Conservation (phyloP, 768 basidiomycete species). For the Lactarius hengduanensis region DNA sequence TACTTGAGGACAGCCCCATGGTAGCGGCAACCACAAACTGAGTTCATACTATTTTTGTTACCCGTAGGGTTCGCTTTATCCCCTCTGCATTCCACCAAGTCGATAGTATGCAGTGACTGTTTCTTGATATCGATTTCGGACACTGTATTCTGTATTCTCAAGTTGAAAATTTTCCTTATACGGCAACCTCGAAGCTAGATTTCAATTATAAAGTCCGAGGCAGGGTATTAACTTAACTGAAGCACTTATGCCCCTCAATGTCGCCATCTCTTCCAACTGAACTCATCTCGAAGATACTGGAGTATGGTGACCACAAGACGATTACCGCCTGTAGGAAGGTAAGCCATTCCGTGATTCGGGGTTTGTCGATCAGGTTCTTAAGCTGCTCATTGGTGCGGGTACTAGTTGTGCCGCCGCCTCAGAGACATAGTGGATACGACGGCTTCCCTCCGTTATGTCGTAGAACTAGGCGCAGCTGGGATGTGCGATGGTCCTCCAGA, state of each 20-base stretch:
- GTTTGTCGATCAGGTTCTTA: neutral
- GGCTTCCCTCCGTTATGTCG: conserved; percentile 3
- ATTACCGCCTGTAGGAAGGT: conserved; percentile 9
- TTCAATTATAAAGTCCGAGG: neutral
- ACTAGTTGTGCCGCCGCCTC: conserved; percentile 9
- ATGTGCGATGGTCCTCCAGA: conserved; percentile 10
- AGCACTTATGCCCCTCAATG: neutral
- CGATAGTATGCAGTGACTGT: neutral
- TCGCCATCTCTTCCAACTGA: conserved; percentile 5
- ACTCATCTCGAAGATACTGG: neutral
- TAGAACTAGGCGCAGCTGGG: conserved; percentile 11
- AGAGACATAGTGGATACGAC: conserved; percentile 10
- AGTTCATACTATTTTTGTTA: neutral
- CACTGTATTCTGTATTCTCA: neutral
- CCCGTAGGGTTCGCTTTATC: neutral
- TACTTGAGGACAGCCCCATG: no score
- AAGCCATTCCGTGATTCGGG: neutral
- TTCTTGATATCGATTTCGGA: neutral
- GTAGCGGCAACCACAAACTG: no score
- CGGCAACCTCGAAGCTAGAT: neutral
- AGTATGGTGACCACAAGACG: conserved; percentile 12
- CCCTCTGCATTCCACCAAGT: neutral
- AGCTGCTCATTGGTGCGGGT: neutral
- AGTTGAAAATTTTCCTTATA: neutral
- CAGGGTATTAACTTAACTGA: neutral